Conservation (phyloP, 106 monocot genomes). For the Gastrodia elata region DNA sequence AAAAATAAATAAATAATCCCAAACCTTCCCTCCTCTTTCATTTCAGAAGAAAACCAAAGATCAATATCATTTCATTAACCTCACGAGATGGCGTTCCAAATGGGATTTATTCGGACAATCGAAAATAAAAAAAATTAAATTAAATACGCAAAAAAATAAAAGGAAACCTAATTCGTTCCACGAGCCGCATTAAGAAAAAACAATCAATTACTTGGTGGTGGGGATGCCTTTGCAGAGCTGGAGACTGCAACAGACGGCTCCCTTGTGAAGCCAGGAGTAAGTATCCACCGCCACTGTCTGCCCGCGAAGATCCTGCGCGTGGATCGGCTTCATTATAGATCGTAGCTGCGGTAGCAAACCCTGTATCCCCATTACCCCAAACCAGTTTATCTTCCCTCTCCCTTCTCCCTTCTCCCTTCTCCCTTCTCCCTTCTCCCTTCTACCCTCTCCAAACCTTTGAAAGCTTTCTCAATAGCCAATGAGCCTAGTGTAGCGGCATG, state of each 20-base stretch:
- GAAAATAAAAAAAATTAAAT: neutral
- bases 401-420: constrained; percentile 6
- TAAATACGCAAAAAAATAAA: neutral
- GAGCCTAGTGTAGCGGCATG: neutral
- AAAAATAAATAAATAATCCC: neutral
- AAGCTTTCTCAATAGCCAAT: neutral
- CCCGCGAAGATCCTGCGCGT: constrained; percentile 63
- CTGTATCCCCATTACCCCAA: constrained; percentile 69
- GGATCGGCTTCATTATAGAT: constrained; percentile 80
- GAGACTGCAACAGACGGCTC: constrained; percentile 77
- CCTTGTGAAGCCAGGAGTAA: constrained; percentile 99
- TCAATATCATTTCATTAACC: neutral
- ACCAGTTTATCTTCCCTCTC: too few species aligned
- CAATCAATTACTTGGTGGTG: constrained; percentile 45
- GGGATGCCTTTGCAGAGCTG: constrained; percentile 88
- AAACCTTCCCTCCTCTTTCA: neutral
- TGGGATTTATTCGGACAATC: neutral
- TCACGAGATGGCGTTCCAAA: neutral
- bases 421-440: neutral
- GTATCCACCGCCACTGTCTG: constrained; percentile 86
- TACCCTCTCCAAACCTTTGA: neutral
- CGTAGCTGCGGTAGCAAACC: constrained; percentile 84
- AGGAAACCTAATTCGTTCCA: neutral
- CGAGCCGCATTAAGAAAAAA: neutral
- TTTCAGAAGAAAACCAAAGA: neutral